Evolutionary conservation across 2,329 filamentous ascomycete species (phyloP).

Genomic region (Orbilia brochopaga): DNA sequence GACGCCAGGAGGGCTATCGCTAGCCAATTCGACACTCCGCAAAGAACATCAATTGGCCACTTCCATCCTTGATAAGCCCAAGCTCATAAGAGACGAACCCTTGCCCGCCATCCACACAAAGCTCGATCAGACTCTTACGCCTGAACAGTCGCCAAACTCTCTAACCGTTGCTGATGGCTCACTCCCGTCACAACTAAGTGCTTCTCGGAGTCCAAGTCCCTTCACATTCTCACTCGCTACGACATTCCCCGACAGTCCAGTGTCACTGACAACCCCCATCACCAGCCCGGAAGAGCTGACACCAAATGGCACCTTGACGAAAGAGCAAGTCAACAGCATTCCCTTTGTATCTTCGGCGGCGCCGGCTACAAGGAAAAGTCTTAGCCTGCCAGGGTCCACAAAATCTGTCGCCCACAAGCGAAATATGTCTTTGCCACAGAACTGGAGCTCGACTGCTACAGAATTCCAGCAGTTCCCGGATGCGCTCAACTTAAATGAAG

Average conservation of each 20-base stretch:
- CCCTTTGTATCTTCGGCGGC: slow-evolving; percentile 3
- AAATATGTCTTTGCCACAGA: slow-evolving; percentile 36
- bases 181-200: slow-evolving; percentile 24
- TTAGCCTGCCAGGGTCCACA: not conserved
- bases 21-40: slow-evolving; percentile 24
- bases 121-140: slow-evolving; percentile 47
- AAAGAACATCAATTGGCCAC: slow-evolving; percentile 24
- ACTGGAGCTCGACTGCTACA: slow-evolving; percentile 15
- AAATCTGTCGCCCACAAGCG: slow-evolving; percentile 21
- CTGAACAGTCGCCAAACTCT: slow-evolving; percentile 46
- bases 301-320: slow-evolving; percentile 24
- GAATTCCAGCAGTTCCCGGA: slow-evolving; percentile 3
- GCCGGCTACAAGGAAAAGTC: slow-evolving; percentile 7
- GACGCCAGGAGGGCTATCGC: slow-evolving; percentile 13
- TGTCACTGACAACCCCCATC: slow-evolving; percentile 39
- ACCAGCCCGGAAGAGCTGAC: slow-evolving; percentile 46
- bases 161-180: slow-evolving; percentile 21
- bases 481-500: slow-evolving; percentile 1
- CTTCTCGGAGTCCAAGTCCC: slow-evolving; percentile 42
- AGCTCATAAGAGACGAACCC: slow-evolving; percentile 40
- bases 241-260: slow-evolving; percentile 44
- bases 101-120: slow-evolving; percentile 41
- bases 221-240: slow-evolving; percentile 37
- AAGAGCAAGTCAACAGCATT: slow-evolving; percentile 13
- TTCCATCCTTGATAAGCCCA: slow-evolving; percentile 16